These are phyloP conservation scores for Mycena galopus DNA, from an alignment of 768 basidiomycete species.

Conservation along the genomic window DNA sequence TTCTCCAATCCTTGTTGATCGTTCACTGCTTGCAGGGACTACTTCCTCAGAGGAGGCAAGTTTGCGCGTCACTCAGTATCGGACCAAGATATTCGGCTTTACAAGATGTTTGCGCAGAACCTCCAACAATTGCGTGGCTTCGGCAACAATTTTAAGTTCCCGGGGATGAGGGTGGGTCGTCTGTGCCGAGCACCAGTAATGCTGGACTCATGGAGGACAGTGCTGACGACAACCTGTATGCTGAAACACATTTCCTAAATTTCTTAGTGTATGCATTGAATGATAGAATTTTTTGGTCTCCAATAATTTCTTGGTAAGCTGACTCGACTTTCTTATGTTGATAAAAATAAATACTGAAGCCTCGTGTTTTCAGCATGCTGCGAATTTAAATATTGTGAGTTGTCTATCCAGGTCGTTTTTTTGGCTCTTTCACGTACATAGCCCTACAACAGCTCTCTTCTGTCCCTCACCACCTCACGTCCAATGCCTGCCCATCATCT, in stretches of 20 bases:
- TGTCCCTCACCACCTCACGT: too few relatives aligned
- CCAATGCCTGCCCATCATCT: too few relatives aligned
- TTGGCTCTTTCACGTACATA: too few relatives aligned
- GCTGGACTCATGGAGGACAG: neutral
- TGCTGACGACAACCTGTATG: conserved; percentile 45
- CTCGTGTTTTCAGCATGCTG: too few relatives aligned
- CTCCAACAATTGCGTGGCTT: conserved; percentile 93
- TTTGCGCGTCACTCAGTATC: conserved; percentile 97
- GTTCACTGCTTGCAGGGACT: conserved; percentile 63
- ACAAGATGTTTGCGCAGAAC: conserved; percentile 98
- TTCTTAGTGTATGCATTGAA: neutral
- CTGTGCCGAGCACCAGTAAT: neutral
- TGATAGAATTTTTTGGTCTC: neutral
- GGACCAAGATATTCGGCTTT: conserved; percentile 95
- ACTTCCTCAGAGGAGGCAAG: conserved; percentile 99
- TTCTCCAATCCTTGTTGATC: conserved; percentile 22
- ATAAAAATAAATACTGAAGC: too few relatives aligned
- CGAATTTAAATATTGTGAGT: too few relatives aligned
- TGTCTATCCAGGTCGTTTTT: too few relatives aligned
- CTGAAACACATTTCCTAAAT: conserved; percentile 53
- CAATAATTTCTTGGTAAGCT: too few relatives aligned
- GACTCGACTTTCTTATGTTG: too few relatives aligned
- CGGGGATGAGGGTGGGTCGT: conserved; percentile 64
- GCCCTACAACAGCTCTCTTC: too few relatives aligned
- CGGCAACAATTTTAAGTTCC: conserved; percentile 98